Conservation (phyloP, 257 asterid genomes). For the Knoxia roxburghii region DNA sequence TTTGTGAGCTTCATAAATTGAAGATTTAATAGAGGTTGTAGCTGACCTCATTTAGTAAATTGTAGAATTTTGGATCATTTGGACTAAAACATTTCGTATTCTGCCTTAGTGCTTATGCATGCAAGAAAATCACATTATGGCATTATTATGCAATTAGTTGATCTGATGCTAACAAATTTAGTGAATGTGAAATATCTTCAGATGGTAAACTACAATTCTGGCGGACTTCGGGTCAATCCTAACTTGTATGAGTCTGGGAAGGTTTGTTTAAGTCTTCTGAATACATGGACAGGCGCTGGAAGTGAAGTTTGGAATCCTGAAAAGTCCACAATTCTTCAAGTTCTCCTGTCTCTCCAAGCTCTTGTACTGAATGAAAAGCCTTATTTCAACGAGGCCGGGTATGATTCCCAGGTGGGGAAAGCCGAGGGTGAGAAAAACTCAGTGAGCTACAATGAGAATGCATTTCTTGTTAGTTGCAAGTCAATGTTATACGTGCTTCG, state of each 20-base stretch:
- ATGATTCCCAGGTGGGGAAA: constrained; percentile 75
- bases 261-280: constrained; percentile 82
- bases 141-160: not conserved
- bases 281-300: constrained; percentile 83
- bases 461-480: constrained; percentile 82
- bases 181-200: constrained; percentile 31
- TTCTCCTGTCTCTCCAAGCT: constrained; percentile 89
- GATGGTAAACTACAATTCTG: constrained; percentile 87
- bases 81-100: no score
- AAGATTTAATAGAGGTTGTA: not conserved
- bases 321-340: constrained; percentile 72
- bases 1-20: not conserved
- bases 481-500: constrained; percentile 75
- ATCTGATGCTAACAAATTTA: constrained; percentile 2
- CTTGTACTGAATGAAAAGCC: constrained; percentile 93
- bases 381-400: constrained; percentile 92
- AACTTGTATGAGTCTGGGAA: constrained; percentile 86
- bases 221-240: constrained; percentile 92
- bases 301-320: constrained; percentile 85
- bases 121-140: not conserved
- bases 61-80: not conserved
- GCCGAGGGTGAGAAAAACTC: constrained; percentile 92
- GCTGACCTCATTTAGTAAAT: not conserved
- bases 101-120: not conserved
- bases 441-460: constrained; percentile 75